These are phyloP conservation scores for Blastobotrys muscicola DNA, from an alignment of 805 yeast species.

Conservation along the genomic window DNA sequence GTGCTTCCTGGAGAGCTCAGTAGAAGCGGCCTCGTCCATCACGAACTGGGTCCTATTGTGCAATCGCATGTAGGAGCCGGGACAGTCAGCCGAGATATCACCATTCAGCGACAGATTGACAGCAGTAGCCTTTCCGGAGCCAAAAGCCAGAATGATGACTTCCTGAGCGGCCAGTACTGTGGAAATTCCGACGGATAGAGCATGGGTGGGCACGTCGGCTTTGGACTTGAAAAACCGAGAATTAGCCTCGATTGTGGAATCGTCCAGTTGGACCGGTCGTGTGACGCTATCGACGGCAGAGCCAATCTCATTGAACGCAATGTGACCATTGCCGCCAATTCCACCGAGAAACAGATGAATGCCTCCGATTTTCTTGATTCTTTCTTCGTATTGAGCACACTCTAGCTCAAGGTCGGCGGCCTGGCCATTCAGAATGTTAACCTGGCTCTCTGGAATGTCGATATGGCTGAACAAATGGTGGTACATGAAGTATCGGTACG, in stretches of 20 bases:
- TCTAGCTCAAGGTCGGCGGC: slow-evolving; percentile 37
- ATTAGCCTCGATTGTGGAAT: slow-evolving; percentile 44
- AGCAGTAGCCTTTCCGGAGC: slow-evolving; percentile 38
- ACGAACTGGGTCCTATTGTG: slow-evolving; percentile 35
- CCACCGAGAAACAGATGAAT: slow-evolving; percentile 51
- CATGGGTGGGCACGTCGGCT: slow-evolving; percentile 41
- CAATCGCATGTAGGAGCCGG: slow-evolving; percentile 41
- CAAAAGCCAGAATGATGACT: slow-evolving; percentile 43
- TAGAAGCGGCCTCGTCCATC: slow-evolving; percentile 40
- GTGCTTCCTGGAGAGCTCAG: slow-evolving; percentile 5
- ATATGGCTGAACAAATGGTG: slow-evolving; percentile 46
- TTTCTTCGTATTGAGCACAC: slow-evolving; percentile 40
- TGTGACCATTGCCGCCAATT: slow-evolving; percentile 52
- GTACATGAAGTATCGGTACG: slow-evolving; percentile 51
- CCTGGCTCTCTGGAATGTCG: slow-evolving; percentile 43
- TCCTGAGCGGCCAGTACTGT: slow-evolving; percentile 48
- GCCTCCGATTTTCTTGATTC: slow-evolving; percentile 39
- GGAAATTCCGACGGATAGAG: slow-evolving; percentile 48
- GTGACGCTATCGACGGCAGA: slow-evolving; percentile 38
- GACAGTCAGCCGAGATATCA: slow-evolving; percentile 34
- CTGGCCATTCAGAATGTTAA: slow-evolving; percentile 46
- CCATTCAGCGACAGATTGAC: slow-evolving; percentile 38
- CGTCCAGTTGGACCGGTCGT: slow-evolving; percentile 38
- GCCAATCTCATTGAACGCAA: slow-evolving; percentile 53
- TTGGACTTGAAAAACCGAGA: slow-evolving; percentile 41